Percentiles rank a stretch among this genome's conserved stretches.
These are phyloP conservation scores for Saccharomyces hybrid DNA, from an alignment of 1,139 yeast species.

Conservation along the genomic window DNA sequence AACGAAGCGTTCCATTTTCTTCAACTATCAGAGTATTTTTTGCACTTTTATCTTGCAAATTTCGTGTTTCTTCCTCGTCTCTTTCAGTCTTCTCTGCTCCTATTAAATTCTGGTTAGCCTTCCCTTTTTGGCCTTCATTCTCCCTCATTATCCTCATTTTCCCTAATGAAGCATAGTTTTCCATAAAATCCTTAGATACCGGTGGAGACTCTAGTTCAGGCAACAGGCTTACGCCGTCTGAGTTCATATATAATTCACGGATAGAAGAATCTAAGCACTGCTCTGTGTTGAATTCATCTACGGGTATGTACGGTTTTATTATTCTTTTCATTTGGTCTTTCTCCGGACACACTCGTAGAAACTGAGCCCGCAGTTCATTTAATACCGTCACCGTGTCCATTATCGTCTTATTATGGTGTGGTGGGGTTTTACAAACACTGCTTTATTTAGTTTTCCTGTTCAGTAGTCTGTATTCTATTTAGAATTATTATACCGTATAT, in stretches of 20 bases:
- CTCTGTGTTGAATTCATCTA: constrained; percentile 3
- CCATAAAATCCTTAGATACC: constrained; percentile 24
- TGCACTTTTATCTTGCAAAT: background rate
- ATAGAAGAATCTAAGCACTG: constrained; percentile 10
- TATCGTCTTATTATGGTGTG: background rate
- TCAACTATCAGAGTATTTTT: background rate
- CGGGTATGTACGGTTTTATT: constrained; percentile 23
- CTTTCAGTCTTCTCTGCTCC: background rate
- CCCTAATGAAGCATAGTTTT: constrained; percentile 10
- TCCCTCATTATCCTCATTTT: constrained; percentile 9
- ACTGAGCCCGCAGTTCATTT: constrained; percentile 29
- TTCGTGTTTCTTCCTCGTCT: background rate
- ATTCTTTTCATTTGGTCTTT: constrained; percentile 28
- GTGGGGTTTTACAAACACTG: background rate
- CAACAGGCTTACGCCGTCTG: constrained; percentile 21
- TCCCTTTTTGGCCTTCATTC: constrained; percentile 4
- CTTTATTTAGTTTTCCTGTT: background rate
- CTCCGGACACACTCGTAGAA: constrained; percentile 26
- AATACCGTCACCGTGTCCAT: constrained; percentile 30
- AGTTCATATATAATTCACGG: constrained; percentile 16
- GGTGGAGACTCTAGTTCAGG: constrained; percentile 30
- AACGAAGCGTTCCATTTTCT: background rate
- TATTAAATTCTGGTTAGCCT: constrained; percentile 1
- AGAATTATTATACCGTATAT: background rate
- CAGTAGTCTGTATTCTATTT: too few relatives aligned